A percentile compares a stretch with the other conserved stretches of the same genome.
phyloP scores from a whole-genome alignment of 768 basidiomycete genomes.

The Serendipita sp. region DNA sequence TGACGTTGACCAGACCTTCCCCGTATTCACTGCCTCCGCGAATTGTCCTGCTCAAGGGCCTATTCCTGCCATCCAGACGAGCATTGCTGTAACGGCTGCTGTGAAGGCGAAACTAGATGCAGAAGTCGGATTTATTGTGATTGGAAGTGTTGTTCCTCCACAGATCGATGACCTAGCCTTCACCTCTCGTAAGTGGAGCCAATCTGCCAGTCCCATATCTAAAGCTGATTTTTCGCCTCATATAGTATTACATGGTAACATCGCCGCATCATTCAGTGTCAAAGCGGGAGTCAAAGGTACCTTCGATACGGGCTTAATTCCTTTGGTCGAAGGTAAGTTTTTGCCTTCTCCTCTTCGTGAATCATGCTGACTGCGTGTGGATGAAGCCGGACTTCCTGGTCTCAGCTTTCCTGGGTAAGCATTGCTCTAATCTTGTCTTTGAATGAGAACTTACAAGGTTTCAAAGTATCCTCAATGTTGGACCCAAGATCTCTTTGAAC shows the following conservation, averaged over 20 bases:
- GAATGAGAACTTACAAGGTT: background rate
- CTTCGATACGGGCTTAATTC: slow-evolving; percentile 29
- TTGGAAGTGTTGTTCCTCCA: slow-evolving; percentile 33
- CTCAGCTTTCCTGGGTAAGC: slow-evolving; percentile 35
- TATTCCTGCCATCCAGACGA: background rate
- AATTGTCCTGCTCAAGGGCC: slow-evolving; percentile 5
- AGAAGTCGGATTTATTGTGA: slow-evolving; percentile 26
- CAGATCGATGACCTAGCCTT: slow-evolving; percentile 24
- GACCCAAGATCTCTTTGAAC: slow-evolving; percentile 19
- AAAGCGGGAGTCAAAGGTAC: slow-evolving; percentile 21
- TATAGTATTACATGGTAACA: slow-evolving; percentile 1
- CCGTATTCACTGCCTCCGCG: slow-evolving; percentile 20
- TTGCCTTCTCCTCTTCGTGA: background rate
- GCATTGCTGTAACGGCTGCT: slow-evolving; percentile 11
- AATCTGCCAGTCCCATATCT: slow-evolving; percentile 9
- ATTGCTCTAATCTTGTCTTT: background rate
- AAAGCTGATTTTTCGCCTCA: slow-evolving; percentile 19
- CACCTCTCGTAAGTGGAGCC: slow-evolving; percentile 20
- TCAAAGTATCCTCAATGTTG: slow-evolving; percentile 30
- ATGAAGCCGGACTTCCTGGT: slow-evolving; percentile 27
- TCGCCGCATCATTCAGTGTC: background rate
- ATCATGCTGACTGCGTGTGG: background rate
- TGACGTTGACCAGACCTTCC: slow-evolving; percentile 21
- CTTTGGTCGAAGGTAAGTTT: slow-evolving; percentile 21
- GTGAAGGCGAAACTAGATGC: slow-evolving; percentile 14